These are phyloP conservation scores for Linnemannia schmuckeri DNA, from an alignment of 192 early-diverging fungal genomes.

Conservation along the genomic window DNA sequence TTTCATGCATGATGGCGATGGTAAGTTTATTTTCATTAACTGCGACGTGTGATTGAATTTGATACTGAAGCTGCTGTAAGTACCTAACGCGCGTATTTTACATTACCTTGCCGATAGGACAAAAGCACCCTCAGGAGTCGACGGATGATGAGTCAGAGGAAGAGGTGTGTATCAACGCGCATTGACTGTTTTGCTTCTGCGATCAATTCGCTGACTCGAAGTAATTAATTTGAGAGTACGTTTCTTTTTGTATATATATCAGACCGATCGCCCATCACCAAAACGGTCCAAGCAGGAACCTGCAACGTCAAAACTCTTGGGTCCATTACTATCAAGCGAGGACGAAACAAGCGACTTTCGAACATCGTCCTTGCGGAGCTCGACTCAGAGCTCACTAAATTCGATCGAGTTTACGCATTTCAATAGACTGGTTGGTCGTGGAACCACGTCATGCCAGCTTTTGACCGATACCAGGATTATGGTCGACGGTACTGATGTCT, in stretches of 20 bases:
- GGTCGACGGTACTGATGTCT: background rate
- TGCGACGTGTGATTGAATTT: background rate
- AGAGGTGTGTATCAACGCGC: background rate
- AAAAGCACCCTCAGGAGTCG: too few species aligned
- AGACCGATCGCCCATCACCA: background rate
- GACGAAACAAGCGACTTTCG: background rate
- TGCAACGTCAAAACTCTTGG: background rate
- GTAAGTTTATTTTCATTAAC: background rate
- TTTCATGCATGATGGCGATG: background rate
- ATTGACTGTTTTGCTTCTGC: background rate
- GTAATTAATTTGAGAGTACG: background rate
- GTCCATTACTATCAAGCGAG: background rate
- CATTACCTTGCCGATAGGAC: too few species aligned
- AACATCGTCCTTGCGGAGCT: background rate
- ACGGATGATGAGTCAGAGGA: too few species aligned
- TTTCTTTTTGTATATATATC: background rate
- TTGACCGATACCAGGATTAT: background rate
- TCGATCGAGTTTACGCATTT: background rate
- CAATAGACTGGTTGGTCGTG: background rate
- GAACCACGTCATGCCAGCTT: background rate
- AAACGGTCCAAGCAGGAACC: background rate
- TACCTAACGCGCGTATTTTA: too few species aligned
- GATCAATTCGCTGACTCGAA: background rate
- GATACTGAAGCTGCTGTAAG: background rate
- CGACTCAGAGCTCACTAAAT: background rate